Conservation (phyloP, 495 filamentous ascomycete genomes). For the Neurospora pannonica region DNA sequence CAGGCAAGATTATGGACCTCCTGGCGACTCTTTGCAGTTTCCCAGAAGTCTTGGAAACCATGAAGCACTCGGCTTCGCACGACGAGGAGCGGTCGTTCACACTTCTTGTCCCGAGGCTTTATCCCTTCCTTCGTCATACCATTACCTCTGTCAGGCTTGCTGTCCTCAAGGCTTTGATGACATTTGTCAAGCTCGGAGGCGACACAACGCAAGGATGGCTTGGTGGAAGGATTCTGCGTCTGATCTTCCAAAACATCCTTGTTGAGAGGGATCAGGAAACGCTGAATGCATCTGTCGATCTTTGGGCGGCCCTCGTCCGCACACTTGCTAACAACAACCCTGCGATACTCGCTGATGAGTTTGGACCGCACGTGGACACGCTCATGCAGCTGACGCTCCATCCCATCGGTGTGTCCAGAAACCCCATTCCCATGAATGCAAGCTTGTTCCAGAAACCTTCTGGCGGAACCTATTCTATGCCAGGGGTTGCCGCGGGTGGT, state of each 20-base stretch:
- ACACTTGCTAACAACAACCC: slow-evolving; percentile 52
- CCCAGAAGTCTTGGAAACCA: slow-evolving; percentile 82
- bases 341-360: slow-evolving; percentile 51
- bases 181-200: slow-evolving; percentile 78
- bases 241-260: slow-evolving; percentile 89
- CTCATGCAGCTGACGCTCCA: slow-evolving; percentile 73
- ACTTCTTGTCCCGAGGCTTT: slow-evolving; percentile 83
- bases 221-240: slow-evolving; percentile 74
- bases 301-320: slow-evolving; percentile 73
- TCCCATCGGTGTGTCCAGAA: slow-evolving; percentile 81
- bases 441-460: slow-evolving; percentile 87
- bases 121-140: slow-evolving; percentile 92
- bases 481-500: slow-evolving; percentile 33
- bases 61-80: slow-evolving; percentile 79
- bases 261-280: slow-evolving; percentile 78
- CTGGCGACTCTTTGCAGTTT: slow-evolving; percentile 93
- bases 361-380: slow-evolving; percentile 61
- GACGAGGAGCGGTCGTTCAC: slow-evolving; percentile 83
- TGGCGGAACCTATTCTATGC: slow-evolving; percentile 64
- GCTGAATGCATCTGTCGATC: slow-evolving; percentile 68
- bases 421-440: slow-evolving; percentile 83
- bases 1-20: slow-evolving; percentile 95
- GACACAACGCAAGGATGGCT: slow-evolving; percentile 84
- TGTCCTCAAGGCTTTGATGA: slow-evolving; percentile 84
- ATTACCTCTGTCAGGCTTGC: slow-evolving; percentile 92